These are phyloP conservation scores for Drechmeria coniospora DNA, from an alignment of 2,329 filamentous ascomycete genomes.

Conservation along the genomic window DNA sequence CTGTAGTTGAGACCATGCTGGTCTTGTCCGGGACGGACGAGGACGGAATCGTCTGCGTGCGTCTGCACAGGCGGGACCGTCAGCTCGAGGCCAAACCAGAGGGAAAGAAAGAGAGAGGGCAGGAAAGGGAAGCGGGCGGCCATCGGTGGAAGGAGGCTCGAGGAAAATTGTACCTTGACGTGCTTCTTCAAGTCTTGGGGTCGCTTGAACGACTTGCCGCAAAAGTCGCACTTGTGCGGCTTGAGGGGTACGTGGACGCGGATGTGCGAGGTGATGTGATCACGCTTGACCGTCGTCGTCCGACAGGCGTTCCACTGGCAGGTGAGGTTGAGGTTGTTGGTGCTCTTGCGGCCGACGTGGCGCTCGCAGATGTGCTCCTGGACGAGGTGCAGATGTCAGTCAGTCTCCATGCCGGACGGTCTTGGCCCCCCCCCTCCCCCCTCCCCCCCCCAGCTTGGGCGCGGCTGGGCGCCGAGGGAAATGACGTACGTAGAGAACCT, in stretches of 20 bases:
- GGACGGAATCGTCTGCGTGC: conserved; percentile 85
- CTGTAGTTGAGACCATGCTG: conserved; percentile 40
- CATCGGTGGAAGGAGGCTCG: background rate
- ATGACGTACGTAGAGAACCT: conserved; percentile 42
- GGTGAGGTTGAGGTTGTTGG: conserved; percentile 93
- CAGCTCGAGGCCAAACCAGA: no score
- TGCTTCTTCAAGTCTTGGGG: conserved; percentile 99
- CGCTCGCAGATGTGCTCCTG: conserved; percentile 97
- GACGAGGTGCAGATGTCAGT: background rate
- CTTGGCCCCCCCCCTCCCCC: no score
- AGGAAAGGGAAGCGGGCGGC: conserved; percentile 8
- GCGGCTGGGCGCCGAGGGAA: background rate
- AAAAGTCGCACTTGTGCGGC: conserved; percentile 98
- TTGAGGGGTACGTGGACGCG: conserved; percentile 97
- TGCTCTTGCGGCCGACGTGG: conserved; percentile 96
- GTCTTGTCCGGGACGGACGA: conserved; percentile 37
- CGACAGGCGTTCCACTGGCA: conserved; percentile 96
- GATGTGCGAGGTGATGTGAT: conserved; percentile 98
- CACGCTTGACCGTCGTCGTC: conserved; percentile 94
- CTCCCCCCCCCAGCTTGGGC: no score
- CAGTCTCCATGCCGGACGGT: no score
- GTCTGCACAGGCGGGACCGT: conserved; percentile 46
- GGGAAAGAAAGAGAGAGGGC: no score
- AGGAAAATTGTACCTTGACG: conserved; percentile 51
- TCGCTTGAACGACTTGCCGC: conserved; percentile 96